These are phyloP conservation scores for Acmispon strigosus DNA, from an alignment of 306 rosid genomes.

Conservation along the genomic window DNA sequence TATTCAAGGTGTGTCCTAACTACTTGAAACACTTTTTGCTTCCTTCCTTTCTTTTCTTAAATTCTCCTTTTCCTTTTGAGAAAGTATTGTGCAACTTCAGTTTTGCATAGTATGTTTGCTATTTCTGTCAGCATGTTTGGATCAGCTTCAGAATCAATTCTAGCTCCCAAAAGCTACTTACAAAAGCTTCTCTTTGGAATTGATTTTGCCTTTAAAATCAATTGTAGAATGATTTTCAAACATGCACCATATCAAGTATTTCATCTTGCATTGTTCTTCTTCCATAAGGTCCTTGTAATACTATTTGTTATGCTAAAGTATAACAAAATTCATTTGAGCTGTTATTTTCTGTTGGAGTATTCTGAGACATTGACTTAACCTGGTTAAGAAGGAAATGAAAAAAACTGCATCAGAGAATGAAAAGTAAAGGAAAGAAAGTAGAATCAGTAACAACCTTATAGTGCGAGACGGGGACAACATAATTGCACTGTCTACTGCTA, in stretches of 20 bases:
- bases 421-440: neutral
- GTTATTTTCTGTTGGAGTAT: neutral
- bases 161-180: too few relatives aligned
- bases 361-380: neutral
- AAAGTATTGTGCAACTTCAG: neutral
- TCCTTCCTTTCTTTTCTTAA: neutral
- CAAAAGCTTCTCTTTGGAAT: too few relatives aligned
- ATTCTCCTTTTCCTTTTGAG: neutral
- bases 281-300: neutral
- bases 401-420: neutral
- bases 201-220: too few relatives aligned
- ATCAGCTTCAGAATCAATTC: too few relatives aligned
- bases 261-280: neutral
- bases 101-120: neutral
- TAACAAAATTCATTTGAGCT: neutral
- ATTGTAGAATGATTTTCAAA: too few relatives aligned
- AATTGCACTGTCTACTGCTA: too few relatives aligned
- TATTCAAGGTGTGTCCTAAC: constrained; percentile 35
- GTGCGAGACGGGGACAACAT: neutral
- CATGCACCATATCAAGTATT: neutral
- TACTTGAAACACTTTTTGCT: neutral
- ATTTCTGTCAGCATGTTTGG: neutral
- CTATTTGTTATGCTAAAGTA: neutral
- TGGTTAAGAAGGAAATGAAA: neutral
- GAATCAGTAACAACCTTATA: neutral